Percentiles rank a stretch among this genome's conserved stretches.
Conservation (phyloP, 129 eudicot genomes). For the Dittrichia graveolens region DNA sequence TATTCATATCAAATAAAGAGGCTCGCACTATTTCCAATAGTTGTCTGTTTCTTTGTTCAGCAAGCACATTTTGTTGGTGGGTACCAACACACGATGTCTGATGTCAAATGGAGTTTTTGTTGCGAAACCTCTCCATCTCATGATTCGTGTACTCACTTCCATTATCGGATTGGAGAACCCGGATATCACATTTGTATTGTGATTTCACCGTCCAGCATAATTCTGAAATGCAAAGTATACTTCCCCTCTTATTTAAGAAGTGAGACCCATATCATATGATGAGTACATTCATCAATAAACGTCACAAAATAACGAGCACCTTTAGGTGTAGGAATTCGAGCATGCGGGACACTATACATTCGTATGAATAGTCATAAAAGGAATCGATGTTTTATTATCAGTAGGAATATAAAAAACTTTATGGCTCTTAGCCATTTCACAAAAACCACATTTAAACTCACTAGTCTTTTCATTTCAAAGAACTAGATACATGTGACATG, state of each 20-base stretch:
- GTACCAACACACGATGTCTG: not conserved
- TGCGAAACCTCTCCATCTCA: not conserved
- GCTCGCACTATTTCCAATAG: not conserved
- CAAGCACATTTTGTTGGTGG: not conserved
- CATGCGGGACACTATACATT: slow-evolving; percentile 28
- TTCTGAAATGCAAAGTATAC: slow-evolving; percentile 16
- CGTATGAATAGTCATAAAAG: slow-evolving; percentile 10
- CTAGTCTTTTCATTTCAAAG: too few species aligned
- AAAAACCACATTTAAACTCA: slow-evolving; percentile 18
- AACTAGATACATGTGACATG: too few species aligned
- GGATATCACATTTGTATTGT: slow-evolving; percentile 1
- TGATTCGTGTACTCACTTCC: slow-evolving; percentile 12
- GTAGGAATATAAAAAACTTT: slow-evolving; percentile 13
- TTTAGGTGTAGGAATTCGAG: not conserved
- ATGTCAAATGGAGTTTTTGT: not conserved
- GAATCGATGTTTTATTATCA: slow-evolving; percentile 15
- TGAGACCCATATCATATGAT: slow-evolving; percentile 21
- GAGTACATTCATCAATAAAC: slow-evolving; percentile 28
- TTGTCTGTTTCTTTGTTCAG: slow-evolving; percentile 2
- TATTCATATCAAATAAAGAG: slow-evolving; percentile 1
- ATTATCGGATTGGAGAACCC: slow-evolving; percentile 23
- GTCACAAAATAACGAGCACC: slow-evolving; percentile 17
- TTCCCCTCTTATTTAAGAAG: slow-evolving; percentile 8
- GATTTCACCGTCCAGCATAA: slow-evolving; percentile 4
- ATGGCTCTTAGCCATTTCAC: slow-evolving; percentile 29